Percentiles rank a stretch among this genome's conserved stretches.
phyloP scores from a whole-genome alignment of 1,139 yeast species.

The Yamadazyma sp. region DNA sequence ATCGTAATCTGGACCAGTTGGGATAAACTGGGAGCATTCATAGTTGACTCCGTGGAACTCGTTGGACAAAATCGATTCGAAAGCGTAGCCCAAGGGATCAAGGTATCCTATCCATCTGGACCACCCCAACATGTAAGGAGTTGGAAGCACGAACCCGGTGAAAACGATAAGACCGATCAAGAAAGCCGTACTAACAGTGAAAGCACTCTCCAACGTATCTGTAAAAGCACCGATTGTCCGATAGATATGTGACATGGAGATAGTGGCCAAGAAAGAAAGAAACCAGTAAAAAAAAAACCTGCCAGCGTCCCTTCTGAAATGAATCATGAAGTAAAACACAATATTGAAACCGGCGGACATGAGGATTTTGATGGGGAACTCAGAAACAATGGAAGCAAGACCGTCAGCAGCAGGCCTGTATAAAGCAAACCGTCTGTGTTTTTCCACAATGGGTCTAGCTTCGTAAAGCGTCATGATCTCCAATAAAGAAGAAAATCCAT shows the following conservation, averaged over 20 bases:
- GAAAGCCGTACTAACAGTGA: constrained; percentile 57
- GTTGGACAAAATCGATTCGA: constrained; percentile 53
- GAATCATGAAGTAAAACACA: constrained; percentile 56
- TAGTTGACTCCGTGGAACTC: constrained; percentile 59
- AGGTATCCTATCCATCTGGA: constrained; percentile 62
- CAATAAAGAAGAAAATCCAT: constrained; percentile 72
- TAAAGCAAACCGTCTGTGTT: constrained; percentile 69
- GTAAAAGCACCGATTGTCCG: constrained; percentile 58
- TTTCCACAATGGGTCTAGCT: constrained; percentile 74
- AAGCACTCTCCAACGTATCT: constrained; percentile 55
- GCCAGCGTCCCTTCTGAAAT: constrained; percentile 55
- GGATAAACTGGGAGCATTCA: constrained; percentile 50
- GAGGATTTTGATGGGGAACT: constrained; percentile 52
- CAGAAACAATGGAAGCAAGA: constrained; percentile 54
- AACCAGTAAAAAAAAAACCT: constrained; percentile 55
- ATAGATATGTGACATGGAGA: constrained; percentile 58
- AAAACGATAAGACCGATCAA: constrained; percentile 51
- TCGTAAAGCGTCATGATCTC: constrained; percentile 69
- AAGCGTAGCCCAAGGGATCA: constrained; percentile 57
- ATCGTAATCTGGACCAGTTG: constrained; percentile 52
- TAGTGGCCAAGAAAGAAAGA: constrained; percentile 28
- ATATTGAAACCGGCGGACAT: constrained; percentile 46
- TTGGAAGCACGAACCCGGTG: constrained; percentile 57
- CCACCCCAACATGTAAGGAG: constrained; percentile 65
- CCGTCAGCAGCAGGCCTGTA: constrained; percentile 68